Conservation (phyloP, 495 filamentous ascomycete genomes). For the Trichoderma gamsii region DNA sequence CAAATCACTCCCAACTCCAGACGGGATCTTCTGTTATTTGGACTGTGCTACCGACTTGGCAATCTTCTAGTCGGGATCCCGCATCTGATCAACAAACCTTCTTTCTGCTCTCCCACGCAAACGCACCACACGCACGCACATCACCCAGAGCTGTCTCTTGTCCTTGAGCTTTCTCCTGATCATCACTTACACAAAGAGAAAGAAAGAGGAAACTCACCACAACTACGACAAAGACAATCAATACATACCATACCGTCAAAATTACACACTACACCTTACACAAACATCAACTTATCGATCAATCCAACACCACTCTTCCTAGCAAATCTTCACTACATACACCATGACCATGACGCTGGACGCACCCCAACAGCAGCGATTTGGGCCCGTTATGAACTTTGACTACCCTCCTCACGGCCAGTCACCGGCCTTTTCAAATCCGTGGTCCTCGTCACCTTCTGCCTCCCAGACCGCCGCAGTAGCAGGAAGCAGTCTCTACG, state of each 20-base stretch:
- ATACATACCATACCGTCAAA: background rate
- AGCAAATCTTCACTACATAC: background rate
- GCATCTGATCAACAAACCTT: constrained; percentile 46
- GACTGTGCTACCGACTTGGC: constrained; percentile 15
- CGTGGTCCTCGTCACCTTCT: constrained; percentile 67
- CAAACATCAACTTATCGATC: background rate
- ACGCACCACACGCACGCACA: constrained; percentile 24
- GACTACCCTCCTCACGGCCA: constrained; percentile 42
- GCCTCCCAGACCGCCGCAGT: constrained; percentile 35
- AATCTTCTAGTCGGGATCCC: constrained; percentile 34
- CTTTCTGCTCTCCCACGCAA: constrained; percentile 19
- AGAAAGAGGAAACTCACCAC: background rate
- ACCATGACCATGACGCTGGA: constrained; percentile 85
- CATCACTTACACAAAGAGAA: constrained; percentile 12
- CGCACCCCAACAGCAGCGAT: constrained; percentile 62
- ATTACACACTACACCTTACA: background rate
- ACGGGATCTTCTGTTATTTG: constrained; percentile 28
- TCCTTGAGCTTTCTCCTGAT: background rate
- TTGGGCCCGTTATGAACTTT: constrained; percentile 69
- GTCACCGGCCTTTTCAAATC: constrained; percentile 85
- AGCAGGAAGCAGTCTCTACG: constrained; percentile 48
- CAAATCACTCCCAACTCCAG: constrained; percentile 33
- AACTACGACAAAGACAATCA: background rate
- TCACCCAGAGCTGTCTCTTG: constrained; percentile 23
- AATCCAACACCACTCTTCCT: background rate